Evolutionary conservation across 1,284 basidiomycete species (phyloP).

Genomic region (Paramarasmius palmivorus): DNA sequence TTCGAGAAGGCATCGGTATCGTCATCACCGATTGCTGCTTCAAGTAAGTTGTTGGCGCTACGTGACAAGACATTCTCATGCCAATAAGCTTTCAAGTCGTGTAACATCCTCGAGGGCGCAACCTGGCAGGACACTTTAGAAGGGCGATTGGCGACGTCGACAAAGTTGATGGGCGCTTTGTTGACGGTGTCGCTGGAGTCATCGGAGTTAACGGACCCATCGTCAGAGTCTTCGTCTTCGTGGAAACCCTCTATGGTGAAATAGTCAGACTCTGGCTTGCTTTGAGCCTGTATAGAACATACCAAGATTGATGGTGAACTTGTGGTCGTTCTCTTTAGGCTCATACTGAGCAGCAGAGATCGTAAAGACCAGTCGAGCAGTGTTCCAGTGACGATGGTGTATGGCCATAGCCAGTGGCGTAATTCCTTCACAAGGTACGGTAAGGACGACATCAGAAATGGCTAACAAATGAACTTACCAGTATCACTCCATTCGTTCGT

Average conservation of each 20-base stretch:
- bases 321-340: slow-evolving; percentile 32
- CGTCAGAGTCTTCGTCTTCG: slow-evolving; percentile 21
- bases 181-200: slow-evolving; percentile 37
- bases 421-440: slow-evolving; percentile 28
- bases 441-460: not conserved
- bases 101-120: slow-evolving; percentile 37
- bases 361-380: slow-evolving; percentile 51
- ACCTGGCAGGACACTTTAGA: slow-evolving; percentile 41
- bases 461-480: slow-evolving; percentile 14
- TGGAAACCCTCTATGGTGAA: slow-evolving; percentile 11
- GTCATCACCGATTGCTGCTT: slow-evolving; percentile 38
- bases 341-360: slow-evolving; percentile 54
- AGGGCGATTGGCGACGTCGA: slow-evolving; percentile 49
- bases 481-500: slow-evolving; percentile 15
- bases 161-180: slow-evolving; percentile 39
- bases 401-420: slow-evolving; percentile 51
- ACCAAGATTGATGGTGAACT: slow-evolving; percentile 40
- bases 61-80: slow-evolving; percentile 1
- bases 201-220: slow-evolving; percentile 34
- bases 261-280: not conserved
- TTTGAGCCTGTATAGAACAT: slow-evolving; percentile 24
- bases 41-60: slow-evolving; percentile 22
- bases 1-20: slow-evolving; percentile 55
- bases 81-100: slow-evolving; percentile 15
- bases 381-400: slow-evolving; percentile 47